These are phyloP conservation scores for Artemisia argyi DNA, from an alignment of 129 eudicot genomes.

Conservation along the genomic window DNA sequence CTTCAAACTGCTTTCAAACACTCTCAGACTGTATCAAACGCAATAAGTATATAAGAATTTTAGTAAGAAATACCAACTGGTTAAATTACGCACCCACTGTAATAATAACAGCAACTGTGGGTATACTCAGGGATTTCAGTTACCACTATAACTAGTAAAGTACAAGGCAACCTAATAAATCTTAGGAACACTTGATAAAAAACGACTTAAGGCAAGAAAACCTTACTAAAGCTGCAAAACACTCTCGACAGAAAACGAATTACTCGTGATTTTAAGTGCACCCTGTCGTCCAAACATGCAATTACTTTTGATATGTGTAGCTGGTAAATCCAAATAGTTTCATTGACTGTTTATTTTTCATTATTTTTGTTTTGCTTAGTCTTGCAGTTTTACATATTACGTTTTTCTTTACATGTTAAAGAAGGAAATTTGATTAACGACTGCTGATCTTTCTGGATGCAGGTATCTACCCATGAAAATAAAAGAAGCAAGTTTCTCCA, in stretches of 20 bases:
- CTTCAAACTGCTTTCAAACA: no score
- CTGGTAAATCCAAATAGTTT: not conserved
- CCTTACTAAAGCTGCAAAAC: not conserved
- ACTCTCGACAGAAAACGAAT: not conserved
- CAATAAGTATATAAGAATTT: no score
- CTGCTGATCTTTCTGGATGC: not conserved
- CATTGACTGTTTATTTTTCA: not conserved
- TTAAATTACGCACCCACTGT: no score
- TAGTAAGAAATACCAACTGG: no score
- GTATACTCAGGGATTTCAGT: no score
- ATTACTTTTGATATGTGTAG: not conserved
- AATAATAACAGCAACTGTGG: no score
- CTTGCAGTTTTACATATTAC: not conserved
- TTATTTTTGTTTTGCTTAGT: not conserved
- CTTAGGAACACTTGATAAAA: no score
- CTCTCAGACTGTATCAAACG: no score
- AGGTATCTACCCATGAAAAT: conserved; percentile 14
- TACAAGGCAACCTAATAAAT: no score
- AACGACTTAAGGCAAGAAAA: no score
- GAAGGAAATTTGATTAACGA: not conserved
- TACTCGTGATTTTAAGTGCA: not conserved
- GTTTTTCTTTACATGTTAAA: not conserved
- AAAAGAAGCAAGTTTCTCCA: not conserved
- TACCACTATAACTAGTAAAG: no score
- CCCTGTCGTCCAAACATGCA: not conserved